Evolutionary conservation across 129 eudicot species (phyloP), one percentile per base, ranked within the genome.

Genomic region (Rutidosis leptorrhynchoides): DNA sequence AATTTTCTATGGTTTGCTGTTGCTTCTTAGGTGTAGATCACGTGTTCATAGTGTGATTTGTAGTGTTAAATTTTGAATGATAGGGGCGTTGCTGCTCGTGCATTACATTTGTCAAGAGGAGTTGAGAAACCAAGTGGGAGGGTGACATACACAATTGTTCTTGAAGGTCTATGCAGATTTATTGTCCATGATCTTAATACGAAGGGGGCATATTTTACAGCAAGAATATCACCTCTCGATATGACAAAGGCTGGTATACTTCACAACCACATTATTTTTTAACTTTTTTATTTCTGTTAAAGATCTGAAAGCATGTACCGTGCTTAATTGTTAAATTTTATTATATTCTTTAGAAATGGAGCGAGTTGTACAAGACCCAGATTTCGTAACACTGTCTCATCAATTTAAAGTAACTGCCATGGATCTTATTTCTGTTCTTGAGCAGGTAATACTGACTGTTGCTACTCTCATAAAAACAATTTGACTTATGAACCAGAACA

Each of bases 121-220:
- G 99, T 93, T 70, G 99, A 93, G 74, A 93, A 93, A 84, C 99
- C 99, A 67, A 89, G 99, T 79, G 99, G 99, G 67, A 84, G 95
- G 81, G 99, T 93, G 52, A 93, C 99, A 14, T 89, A 93, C 78
- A 89, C 82, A 5, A 96, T 93, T 77, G 95, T 93, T 68, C 99
- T 93, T 72, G 99, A 93, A 86, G 99, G 99, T 19, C 74, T 93
- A 64, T 89, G 96, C 82, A 84, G 99, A 79, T 93, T 93, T 78
- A 84, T 70, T 63, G 95, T 93, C 64, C 87, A 78, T 81, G 99
- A 93, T 75, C 85, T 93, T 73, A 93, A 79, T 72, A 89, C 92
- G 6, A 89, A 87, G 73, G 99, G 99, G 40, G 68, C 95, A 2
- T 93, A 93, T 75, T 83, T 87, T 37, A 93, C 96, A 27, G 96